Base-by-base conservation (phyloP, 257 asterid species). In the Phtheirospermum japonicum region DNA sequence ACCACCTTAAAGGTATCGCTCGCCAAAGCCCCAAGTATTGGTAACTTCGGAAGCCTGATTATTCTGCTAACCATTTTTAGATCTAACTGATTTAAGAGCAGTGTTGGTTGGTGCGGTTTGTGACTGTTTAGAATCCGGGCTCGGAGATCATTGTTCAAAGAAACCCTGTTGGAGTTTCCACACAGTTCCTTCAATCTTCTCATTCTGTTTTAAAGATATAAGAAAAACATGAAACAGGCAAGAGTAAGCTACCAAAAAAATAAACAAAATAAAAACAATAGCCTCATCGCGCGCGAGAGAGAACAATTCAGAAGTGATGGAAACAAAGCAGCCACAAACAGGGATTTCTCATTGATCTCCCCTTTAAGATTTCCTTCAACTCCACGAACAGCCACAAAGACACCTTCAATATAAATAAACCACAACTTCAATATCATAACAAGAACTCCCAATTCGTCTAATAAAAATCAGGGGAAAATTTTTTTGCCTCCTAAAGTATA, bases 161-260 rank as follows among this genome's bases (percentile, higher is more conserved):
- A 84, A 75, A 52, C 89, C 88, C 46, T 77, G 88, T 73, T 86
- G 86, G 46, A 86, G 87, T 69, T 86, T 95, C 90, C 84, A 80
- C 12, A 83, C 82, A 0, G 93, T 86, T 73, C 95, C 98, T 80
- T 86, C 87, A 66, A 75, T 55, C 80, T 77, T 91, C 71, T 77
- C 92, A 28, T 76, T 77, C 85, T 77, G 83, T 68, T 65, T 58
- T 48, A 69, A 50, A 33, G 19, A 61, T 16, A 20, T 8, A 67
- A 60, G 37, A 12, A 40, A 42, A 19, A 26, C 26, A 49, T 7
- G 19, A 37, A 39, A 49, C 59, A 52, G 20, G 32, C 16, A 52
- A 52, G 31, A 50, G 12, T 20, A 4, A 19, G 57, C 32, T 50
- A 50, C 13, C 3, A 23, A 23, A 1, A 3, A 23, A 23, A 23